Evolutionary conservation across 441 rosid genomes (phyloP), one percentile per base, ranked within the genome.

Genomic region (Omphalea diandra): DNA sequence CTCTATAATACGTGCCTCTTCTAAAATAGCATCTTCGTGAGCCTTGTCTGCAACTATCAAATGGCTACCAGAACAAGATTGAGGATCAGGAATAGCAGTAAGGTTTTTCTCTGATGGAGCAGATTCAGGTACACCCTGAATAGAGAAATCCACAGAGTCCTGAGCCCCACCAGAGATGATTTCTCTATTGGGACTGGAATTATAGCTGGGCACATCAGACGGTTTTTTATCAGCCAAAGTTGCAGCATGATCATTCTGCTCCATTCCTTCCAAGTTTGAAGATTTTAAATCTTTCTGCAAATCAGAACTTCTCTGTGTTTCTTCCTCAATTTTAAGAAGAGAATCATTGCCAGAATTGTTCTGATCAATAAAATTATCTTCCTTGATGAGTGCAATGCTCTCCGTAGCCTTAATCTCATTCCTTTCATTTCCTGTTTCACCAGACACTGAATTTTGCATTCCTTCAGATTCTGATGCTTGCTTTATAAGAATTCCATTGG

Each of bases 1-100:
- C 98, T 90, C 88, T 77, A 96, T 86, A 69, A 78, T 79, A 55
- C 86, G 90, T 66, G 99, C 98, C 89, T 94, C 98, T 76, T 91
- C 94, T 80, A 96, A 77, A 32, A 94, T 73, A 67, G 93, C 85
- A 80, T 96, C 98, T 76, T 90, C 98, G 76, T 78, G 86, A 31
- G 80, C 86, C 79, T 82, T 89, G 77, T 86, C 86, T 62, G 64
- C 71, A 65, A 83, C 66, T 71, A 81, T 80, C 69, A 76, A 74
- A 67, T 63, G 59, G 58, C 74, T 80, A 74, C 69, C 82, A 66
- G 87, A 65, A 80, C 76, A 78, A 77, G 80, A 69, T 75, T 77
- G 89, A 73, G 75, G 74, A 27, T 87, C 86, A 73, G 78, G 73
- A 68, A 72, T 75, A 72, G 72, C 77, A 68, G 58, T 73, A 70